Evolutionary conservation across 169 alveolate genomes (phyloP), one percentile per base, ranked within the genome.

Genomic region (Eimeria maxima): DNA sequence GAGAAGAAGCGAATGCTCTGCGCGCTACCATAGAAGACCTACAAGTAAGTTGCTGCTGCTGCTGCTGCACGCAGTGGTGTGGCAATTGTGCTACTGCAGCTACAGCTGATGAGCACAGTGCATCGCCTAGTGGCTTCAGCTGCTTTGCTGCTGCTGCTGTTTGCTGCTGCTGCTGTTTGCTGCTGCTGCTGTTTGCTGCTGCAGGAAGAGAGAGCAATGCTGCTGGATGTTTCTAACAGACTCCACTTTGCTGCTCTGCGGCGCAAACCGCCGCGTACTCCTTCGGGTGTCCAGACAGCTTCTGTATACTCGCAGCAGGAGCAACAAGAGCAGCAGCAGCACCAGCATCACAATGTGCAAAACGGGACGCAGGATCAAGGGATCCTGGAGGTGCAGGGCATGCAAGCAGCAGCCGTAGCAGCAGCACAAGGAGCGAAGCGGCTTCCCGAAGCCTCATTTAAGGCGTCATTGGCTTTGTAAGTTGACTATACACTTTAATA

Each of bases 161-260:
- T 24, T 14, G 22, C 18, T 33, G 89, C 33, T 44, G 89, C 89
- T 24, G 76, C 76, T 24, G 38, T 8, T 47, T 24, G 76, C 76
- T 24, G 76, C 76, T 24, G 76, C 76, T 24, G 38, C 78, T 24
- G 29, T n/a, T 24, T 14, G 22, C 18, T 33, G 89, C 33, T 44
- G 89, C 89, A 78, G 89, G 89, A 78, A 65, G 89, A 78, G 65
- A 78, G 89, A 44, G 69, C 89, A 13, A 42, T 47, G 89, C 65
- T 78, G 89, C 89, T 78, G 27, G 89, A 78, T 27, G 89, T 78
- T 29, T 78, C 89, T 0, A 78, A 78, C 24, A 60, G 89, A 7
- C 65, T 78, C 14, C 89, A 78, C 65, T 78, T 78, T 47, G 89
- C 33, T 5, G 42, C 89, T 16, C 65, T 78, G 44, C 33, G 60